Evolutionary conservation across 2,329 filamentous ascomycete species (phyloP).

Genomic region (Colletotrichum noveboracense): DNA sequence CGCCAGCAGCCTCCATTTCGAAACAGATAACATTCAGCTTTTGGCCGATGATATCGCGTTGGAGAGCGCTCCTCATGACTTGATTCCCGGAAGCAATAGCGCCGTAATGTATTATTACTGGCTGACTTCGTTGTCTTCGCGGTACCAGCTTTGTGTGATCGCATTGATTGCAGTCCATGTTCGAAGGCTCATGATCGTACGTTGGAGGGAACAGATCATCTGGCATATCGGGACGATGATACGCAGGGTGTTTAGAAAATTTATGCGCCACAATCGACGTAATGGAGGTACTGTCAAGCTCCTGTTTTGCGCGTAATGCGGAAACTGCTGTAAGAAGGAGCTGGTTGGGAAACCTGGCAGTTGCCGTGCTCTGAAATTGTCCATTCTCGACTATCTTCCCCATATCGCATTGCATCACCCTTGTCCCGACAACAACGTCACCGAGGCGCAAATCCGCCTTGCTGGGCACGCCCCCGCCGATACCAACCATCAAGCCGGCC

Average conservation of each 20-base stretch:
- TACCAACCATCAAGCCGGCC: slow-evolving; percentile 28
- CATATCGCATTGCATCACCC: slow-evolving; percentile 25
- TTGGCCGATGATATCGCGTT: slow-evolving; percentile 31
- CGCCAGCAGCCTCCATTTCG: slow-evolving; percentile 31
- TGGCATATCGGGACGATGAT: not conserved
- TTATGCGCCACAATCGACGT: not conserved
- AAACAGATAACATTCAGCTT: slow-evolving; percentile 14
- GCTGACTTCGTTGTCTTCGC: not conserved
- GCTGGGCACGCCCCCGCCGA: slow-evolving; percentile 30
- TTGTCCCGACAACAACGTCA: slow-evolving; percentile 24
- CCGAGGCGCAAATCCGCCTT: slow-evolving; percentile 21
- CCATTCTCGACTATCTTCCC: slow-evolving; percentile 19
- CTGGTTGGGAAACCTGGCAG: not conserved
- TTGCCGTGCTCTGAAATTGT: slow-evolving; percentile 7
- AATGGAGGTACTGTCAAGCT: not conserved
- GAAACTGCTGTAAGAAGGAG: not conserved
- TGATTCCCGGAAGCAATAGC: slow-evolving; percentile 32
- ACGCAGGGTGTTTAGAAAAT: not conserved
- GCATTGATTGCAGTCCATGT: not conserved
- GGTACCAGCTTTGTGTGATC: not conserved
- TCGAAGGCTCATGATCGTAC: not conserved
- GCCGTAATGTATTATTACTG: slow-evolving; percentile 26
- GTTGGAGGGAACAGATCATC: not conserved
- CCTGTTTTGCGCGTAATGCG: slow-evolving; percentile 2
- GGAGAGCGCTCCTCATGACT: slow-evolving; percentile 34